These are phyloP conservation scores for Phlebopus sp. DNA, from an alignment of 1,284 basidiomycete species.

Conservation along the genomic window DNA sequence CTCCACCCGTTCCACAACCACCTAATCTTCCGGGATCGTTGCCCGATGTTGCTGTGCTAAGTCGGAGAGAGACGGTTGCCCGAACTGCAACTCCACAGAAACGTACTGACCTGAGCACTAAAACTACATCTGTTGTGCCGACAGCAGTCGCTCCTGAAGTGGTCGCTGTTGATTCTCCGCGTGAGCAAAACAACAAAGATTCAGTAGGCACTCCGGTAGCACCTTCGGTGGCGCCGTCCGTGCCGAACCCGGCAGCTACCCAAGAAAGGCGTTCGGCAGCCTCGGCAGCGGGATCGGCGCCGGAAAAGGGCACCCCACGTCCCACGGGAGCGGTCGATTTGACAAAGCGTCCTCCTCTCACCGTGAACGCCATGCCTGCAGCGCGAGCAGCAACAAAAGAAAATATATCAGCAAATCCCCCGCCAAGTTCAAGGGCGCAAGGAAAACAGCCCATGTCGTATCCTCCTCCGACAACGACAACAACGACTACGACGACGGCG, in stretches of 20 bases:
- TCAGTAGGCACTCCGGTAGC: constrained; percentile 17
- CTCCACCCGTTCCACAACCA: constrained; percentile 14
- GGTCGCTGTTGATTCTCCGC: constrained; percentile 13
- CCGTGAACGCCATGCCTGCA: constrained; percentile 42
- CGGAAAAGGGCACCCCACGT: constrained; percentile 37
- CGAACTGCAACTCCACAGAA: constrained; percentile 14
- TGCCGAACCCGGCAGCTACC: constrained; percentile 29
- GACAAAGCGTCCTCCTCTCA: constrained; percentile 38
- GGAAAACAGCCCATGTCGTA: constrained; percentile 77
- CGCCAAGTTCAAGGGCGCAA: constrained; percentile 65
- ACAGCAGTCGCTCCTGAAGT: constrained; percentile 14
- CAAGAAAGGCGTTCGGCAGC: constrained; percentile 22
- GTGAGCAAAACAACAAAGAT: constrained; percentile 36
- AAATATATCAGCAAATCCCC: constrained; percentile 41
- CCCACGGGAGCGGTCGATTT: constrained; percentile 38
- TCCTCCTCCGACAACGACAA: constrained; percentile 28
- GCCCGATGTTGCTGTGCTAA: constrained; percentile 36
- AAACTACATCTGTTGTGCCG: constrained; percentile 25
- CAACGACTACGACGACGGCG: constrained; percentile 31
- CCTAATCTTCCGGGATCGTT: constrained; percentile 13
- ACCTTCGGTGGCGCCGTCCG: constrained; percentile 23
- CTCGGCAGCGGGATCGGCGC: constrained; percentile 32
- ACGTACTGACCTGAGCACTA: constrained; percentile 22
- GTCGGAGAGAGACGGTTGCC: constrained; percentile 35
- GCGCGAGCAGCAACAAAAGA: constrained; percentile 37